A percentile compares a stretch with the other conserved stretches of the same genome.
Conservation (phyloP, 305 asterid species). For the Stenogyne calaminthoides region DNA sequence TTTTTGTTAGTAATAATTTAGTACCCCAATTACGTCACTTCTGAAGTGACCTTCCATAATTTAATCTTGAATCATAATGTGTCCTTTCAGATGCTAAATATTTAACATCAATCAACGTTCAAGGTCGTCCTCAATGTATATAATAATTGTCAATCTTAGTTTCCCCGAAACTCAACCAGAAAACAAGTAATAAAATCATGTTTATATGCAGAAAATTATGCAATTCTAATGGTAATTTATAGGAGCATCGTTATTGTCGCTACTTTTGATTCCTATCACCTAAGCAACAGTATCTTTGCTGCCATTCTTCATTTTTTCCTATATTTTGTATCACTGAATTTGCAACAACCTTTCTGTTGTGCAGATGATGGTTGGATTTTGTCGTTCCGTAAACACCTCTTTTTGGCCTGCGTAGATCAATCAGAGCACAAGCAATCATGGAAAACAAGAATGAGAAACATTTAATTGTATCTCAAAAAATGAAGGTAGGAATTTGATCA, state of each 20-base stretch:
- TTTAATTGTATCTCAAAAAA: conserved; percentile 27
- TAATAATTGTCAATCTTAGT: conserved; percentile 1
- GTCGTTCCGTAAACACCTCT: not conserved
- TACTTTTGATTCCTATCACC: conserved; percentile 30
- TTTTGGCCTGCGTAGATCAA: conserved; percentile 5
- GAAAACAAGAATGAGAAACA: conserved; percentile 37
- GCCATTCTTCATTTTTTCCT: conserved; percentile 25
- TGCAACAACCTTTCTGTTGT: not conserved
- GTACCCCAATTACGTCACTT: conserved; percentile 18
- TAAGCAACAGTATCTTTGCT: conserved; percentile 26
- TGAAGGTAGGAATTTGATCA: conserved; percentile 36
- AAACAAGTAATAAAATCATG: conserved; percentile 22
- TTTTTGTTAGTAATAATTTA: conserved; percentile 11
- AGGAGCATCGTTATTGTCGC: conserved; percentile 26
- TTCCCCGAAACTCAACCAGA: not conserved
- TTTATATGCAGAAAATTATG: conserved; percentile 26
- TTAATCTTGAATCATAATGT: conserved; percentile 23
- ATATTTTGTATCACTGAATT: not conserved
- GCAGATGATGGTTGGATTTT: conserved; percentile 11
- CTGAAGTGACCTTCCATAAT: conserved; percentile 20
- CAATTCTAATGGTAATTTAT: not conserved
- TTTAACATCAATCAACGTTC: conserved; percentile 30
- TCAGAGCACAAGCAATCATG: conserved; percentile 40
- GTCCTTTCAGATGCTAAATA: conserved; percentile 39
- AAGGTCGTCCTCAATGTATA: conserved; percentile 15